phyloP scores from a whole-genome alignment of 2,329 filamentous ascomycete genomes.

The Pseudocercospora fuligena region DNA sequence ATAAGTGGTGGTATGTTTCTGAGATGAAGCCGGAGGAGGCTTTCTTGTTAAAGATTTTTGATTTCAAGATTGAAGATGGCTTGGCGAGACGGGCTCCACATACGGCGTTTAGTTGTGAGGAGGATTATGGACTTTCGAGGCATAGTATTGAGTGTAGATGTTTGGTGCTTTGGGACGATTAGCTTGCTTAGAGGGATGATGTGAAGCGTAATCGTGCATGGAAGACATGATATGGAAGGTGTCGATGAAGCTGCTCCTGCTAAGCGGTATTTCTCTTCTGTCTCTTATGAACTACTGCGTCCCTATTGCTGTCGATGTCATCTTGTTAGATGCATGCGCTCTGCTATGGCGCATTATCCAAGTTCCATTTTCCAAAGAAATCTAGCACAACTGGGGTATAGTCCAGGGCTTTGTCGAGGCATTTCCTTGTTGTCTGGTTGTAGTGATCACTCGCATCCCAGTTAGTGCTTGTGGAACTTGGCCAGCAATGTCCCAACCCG shows the following conservation, averaged over 20 bases:
- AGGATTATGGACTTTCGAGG: slow-evolving; percentile 14
- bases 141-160: slow-evolving; percentile 15
- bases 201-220: too few species aligned
- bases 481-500: slow-evolving; percentile 50
- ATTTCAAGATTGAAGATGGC: slow-evolving; percentile 59
- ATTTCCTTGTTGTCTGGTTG: slow-evolving; percentile 22
- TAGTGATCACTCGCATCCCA: slow-evolving; percentile 28
- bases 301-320: neutral
- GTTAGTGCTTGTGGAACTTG: slow-evolving; percentile 34
- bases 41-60: slow-evolving; percentile 66
- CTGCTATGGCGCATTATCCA: slow-evolving; percentile 28
- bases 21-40: slow-evolving; percentile 65
- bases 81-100: slow-evolving; percentile 46
- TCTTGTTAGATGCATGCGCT: neutral
- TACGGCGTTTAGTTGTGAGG: slow-evolving; percentile 6
- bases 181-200: neutral
- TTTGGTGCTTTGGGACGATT: slow-evolving; percentile 16
- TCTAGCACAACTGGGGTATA: slow-evolving; percentile 34
- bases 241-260: neutral
- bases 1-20: slow-evolving; percentile 63
- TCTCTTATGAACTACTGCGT: neutral
- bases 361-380: slow-evolving; percentile 36
- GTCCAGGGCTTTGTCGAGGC: slow-evolving; percentile 29
- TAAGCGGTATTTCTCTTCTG: neutral
- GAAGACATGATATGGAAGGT: neutral